Evolutionary conservation across 2,329 filamentous ascomycete genomes (phyloP).

Genomic region (Ophiocordyceps polyrhachis-furcata): DNA sequence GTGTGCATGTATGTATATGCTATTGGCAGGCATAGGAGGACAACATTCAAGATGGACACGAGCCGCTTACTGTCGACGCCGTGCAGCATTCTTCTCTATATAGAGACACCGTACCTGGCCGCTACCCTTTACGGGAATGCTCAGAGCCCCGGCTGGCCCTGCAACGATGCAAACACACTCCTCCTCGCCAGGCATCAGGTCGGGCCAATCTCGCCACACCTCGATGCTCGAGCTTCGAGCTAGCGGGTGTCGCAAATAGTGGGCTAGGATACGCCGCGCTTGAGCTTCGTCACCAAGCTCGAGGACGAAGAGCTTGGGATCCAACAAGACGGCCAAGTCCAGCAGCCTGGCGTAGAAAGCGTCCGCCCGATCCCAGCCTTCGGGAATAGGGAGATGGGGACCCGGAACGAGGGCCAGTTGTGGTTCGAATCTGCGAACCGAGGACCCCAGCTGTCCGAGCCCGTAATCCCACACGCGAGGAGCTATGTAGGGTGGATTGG

Average conservation of each 20-base stretch:
- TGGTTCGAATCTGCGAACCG: constrained; percentile 70
- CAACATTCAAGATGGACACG: too few relatives aligned
- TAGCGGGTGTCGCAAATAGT: constrained; percentile 18
- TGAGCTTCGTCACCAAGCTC: constrained; percentile 57
- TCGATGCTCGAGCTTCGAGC: constrained; percentile 26
- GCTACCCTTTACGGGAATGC: constrained; percentile 23
- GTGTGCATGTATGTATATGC: too few relatives aligned
- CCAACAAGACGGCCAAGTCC: constrained; percentile 27
- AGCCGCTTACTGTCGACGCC: background rate
- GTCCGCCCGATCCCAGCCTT: constrained; percentile 21
- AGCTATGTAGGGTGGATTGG: constrained; percentile 88
- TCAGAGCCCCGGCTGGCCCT: constrained; percentile 2
- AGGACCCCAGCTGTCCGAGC: constrained; percentile 36
- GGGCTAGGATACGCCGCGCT: constrained; percentile 39
- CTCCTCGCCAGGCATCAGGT: constrained; percentile 14
- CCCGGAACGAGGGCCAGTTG: constrained; percentile 52
- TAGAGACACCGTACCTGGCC: constrained; percentile 29
- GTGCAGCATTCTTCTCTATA: background rate
- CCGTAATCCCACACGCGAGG: constrained; percentile 21
- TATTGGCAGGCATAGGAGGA: too few relatives aligned
- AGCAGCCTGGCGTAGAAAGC: constrained; percentile 53
- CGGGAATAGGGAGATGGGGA: constrained; percentile 10
- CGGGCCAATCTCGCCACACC: constrained; percentile 55
- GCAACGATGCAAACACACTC: constrained; percentile 6
- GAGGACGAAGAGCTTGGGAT: constrained; percentile 40